Evolutionary conservation across 345 rosid genomes (phyloP).

Genomic region (Cardiospermum halicacabum): DNA sequence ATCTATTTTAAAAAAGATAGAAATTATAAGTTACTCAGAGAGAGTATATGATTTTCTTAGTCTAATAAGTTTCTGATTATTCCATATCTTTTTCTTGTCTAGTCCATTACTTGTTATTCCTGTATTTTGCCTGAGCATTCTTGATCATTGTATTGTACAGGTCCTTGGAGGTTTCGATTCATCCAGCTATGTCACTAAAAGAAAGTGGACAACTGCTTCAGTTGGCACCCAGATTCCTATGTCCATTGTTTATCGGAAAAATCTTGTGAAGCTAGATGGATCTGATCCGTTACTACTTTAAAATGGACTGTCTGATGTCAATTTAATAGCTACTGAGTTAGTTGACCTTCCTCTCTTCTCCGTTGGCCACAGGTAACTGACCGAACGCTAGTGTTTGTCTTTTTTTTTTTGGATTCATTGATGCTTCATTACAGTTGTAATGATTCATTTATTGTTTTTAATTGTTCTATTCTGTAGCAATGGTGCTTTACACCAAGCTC

Average conservation of each 20-base stretch:
- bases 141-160: conserved; percentile 31
- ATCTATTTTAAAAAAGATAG: conserved; percentile 79
- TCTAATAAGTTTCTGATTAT: not conserved
- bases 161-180: conserved; percentile 88
- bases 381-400: not conserved
- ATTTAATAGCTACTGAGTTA: conserved; percentile 51
- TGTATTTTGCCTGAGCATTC: not conserved
- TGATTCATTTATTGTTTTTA: conserved; percentile 13
- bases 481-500: conserved; percentile 88
- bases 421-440: not conserved
- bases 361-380: conserved; percentile 85
- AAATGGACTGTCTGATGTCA: conserved; percentile 54
- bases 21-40: conserved; percentile 47
- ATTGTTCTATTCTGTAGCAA: conserved; percentile 46
- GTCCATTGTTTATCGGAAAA: conserved; percentile 66
- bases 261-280: conserved; percentile 77
- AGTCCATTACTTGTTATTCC: not conserved
- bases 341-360: conserved; percentile 65
- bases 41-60: not conserved
- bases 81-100: not conserved
- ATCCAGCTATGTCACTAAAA: conserved; percentile 70
- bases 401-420: too few relatives aligned
- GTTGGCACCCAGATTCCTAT: conserved; percentile 87
- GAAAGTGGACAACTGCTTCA: conserved; percentile 84
- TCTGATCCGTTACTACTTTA: conserved; percentile 75